Evolutionary conservation across 2,329 filamentous ascomycete genomes (phyloP).

Genomic region (Rosellinia necatrix): DNA sequence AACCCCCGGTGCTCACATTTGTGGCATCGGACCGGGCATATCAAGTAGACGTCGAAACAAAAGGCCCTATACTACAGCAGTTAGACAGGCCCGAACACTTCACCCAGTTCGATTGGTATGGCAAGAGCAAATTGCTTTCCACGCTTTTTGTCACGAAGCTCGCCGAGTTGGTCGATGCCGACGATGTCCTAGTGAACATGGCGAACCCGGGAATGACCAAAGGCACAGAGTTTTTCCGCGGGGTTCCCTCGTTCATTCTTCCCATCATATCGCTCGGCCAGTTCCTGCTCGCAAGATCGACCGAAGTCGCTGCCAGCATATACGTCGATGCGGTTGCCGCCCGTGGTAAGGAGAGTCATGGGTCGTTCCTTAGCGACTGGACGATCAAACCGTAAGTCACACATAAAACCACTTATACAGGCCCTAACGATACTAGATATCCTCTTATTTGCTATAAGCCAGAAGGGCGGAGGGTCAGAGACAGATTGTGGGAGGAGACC

Average conservation of each 20-base stretch:
- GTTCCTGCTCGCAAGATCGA: neutral
- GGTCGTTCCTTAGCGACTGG: too few relatives aligned
- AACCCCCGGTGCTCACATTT: neutral
- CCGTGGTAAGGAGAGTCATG: too few relatives aligned
- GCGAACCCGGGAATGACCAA: neutral
- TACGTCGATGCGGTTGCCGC: too few relatives aligned
- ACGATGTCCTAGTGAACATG: conserved; percentile 6
- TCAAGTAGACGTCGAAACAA: neutral
- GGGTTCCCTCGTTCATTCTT: neutral
- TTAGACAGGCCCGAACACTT: neutral
- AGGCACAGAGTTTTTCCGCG: neutral
- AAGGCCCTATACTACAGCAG: neutral
- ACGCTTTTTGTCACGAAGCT: conserved; percentile 1
- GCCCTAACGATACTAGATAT: too few relatives aligned
- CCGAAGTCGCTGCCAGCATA: neutral
- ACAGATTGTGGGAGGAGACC: too few relatives aligned
- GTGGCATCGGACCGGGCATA: neutral
- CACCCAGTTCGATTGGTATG: neutral
- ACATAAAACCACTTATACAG: too few relatives aligned
- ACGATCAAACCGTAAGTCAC: too few relatives aligned
- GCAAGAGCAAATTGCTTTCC: neutral
- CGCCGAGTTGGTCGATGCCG: neutral
- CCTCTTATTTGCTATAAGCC: too few relatives aligned
- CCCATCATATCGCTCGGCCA: neutral
- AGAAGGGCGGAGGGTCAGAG: too few relatives aligned